Evolutionary conservation across 2,329 filamentous ascomycete species (phyloP).

Genomic region (Paracoccidioides brasiliensis): DNA sequence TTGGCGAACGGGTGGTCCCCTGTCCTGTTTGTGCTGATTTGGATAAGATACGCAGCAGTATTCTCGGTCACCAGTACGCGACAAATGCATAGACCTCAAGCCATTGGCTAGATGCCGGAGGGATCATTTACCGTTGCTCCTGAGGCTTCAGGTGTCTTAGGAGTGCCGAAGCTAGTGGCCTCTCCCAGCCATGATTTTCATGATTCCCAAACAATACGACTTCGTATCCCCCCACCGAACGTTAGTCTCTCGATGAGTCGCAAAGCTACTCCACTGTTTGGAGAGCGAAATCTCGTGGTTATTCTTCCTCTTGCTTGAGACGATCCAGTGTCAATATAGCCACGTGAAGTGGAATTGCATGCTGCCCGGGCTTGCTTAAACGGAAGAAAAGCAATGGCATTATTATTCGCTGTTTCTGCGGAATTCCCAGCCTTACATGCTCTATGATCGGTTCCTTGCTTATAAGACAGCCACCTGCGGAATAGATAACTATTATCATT

Average conservation of each 20-base stretch:
- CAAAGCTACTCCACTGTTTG: not conserved
- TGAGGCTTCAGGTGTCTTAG: not conserved
- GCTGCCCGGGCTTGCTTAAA: not conserved
- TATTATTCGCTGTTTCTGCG: not conserved
- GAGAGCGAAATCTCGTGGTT: not conserved
- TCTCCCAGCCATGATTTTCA: conserved; percentile 2
- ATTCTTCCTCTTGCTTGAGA: not conserved
- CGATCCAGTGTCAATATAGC: not conserved
- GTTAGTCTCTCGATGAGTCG: conserved; percentile 4
- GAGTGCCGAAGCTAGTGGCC: not conserved
- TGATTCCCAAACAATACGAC: conserved; percentile 3
- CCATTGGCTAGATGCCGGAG: not conserved
- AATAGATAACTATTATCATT: too few species aligned
- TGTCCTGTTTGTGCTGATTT: not conserved
- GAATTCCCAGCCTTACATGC: not conserved
- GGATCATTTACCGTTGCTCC: not conserved
- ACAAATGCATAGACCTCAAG: not conserved
- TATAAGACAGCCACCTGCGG: not conserved
- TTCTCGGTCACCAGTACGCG: not conserved
- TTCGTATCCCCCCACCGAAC: not conserved
- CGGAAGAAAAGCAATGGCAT: not conserved
- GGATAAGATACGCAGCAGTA: not conserved
- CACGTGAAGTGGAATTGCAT: not conserved
- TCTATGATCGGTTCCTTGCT: not conserved
- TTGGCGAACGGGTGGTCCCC: not conserved